These are phyloP conservation scores for Penicillium sp. DNA, from an alignment of 2,329 filamentous ascomycete genomes.

Conservation along the genomic window DNA sequence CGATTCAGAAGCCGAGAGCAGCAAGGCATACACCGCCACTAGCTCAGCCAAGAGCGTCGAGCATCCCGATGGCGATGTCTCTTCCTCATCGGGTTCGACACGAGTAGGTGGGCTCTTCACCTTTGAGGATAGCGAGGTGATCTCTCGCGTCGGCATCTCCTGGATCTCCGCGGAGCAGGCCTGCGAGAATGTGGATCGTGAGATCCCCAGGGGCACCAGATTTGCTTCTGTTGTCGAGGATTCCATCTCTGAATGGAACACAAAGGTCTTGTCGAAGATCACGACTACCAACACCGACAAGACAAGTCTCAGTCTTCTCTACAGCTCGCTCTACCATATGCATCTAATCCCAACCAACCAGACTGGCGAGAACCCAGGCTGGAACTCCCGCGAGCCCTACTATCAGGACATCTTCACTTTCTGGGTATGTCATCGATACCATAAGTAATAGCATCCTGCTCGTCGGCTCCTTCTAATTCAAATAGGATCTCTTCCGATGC, in stretches of 20 bases:
- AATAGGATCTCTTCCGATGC: constrained; percentile 63
- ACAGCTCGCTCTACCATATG: constrained; percentile 72
- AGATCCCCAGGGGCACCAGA: constrained; percentile 56
- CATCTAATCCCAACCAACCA: constrained; percentile 71
- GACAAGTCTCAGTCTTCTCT: constrained; percentile 64
- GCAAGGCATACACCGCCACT: constrained; percentile 33
- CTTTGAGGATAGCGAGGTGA: constrained; percentile 54
- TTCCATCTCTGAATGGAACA: constrained; percentile 63
- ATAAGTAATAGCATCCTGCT: no score
- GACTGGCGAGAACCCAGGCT: constrained; percentile 71
- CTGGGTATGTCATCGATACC: constrained; percentile 60
- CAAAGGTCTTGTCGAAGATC: constrained; percentile 66
- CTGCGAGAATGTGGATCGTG: constrained; percentile 60
- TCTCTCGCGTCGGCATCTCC: constrained; percentile 68
- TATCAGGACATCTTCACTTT: constrained; percentile 74
- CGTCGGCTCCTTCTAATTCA: neutral
- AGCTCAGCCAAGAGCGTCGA: constrained; percentile 33
- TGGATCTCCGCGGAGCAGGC: constrained; percentile 68
- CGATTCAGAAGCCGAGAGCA: constrained; percentile 42
- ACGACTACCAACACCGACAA: constrained; percentile 62
- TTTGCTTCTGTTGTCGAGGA: constrained; percentile 52
- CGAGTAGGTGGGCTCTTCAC: constrained; percentile 54
- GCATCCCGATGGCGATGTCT: constrained; percentile 32
- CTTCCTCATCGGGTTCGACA: constrained; percentile 51
- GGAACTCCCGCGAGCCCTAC: constrained; percentile 68